Conservation (phyloP, 1,284 basidiomycete species). For the Cutaneotrichosporon dermatis region DNA sequence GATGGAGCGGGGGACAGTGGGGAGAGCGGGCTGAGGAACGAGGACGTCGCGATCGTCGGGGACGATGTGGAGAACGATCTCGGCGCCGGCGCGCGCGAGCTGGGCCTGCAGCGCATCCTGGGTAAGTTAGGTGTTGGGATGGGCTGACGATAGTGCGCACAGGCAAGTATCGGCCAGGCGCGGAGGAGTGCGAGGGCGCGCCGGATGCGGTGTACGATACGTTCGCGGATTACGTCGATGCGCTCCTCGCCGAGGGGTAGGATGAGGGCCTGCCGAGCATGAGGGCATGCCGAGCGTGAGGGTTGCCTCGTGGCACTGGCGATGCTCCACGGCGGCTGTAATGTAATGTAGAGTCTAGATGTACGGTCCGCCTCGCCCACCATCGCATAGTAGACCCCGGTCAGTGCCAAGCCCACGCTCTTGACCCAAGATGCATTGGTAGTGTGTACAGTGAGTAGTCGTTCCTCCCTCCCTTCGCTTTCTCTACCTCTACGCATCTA, state of each 20-base stretch:
- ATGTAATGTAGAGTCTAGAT: too few relatives aligned
- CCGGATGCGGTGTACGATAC: slow-evolving; percentile 57
- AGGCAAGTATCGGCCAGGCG: slow-evolving; percentile 37
- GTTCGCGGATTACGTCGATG: slow-evolving; percentile 58
- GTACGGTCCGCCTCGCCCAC: too few relatives aligned
- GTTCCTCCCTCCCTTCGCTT: background rate
- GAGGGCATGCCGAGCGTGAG: too few relatives aligned
- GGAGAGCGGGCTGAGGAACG: background rate
- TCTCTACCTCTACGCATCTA: background rate
- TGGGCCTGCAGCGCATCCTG: slow-evolving; percentile 61
- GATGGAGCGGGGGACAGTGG: background rate
- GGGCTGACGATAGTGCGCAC: slow-evolving; percentile 28
- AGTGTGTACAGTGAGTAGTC: background rate
- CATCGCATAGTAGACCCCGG: too few relatives aligned
- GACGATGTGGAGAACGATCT: slow-evolving; percentile 65
- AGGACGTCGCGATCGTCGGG: slow-evolving; percentile 58
- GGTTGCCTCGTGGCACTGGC: too few relatives aligned
- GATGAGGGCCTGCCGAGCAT: too few relatives aligned
- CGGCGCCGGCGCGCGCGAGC: slow-evolving; percentile 59
- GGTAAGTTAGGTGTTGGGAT: slow-evolving; percentile 46
- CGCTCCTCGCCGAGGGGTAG: slow-evolving; percentile 29
- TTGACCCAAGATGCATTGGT: slow-evolving; percentile 1
- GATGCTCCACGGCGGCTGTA: too few relatives aligned
- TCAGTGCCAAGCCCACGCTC: too few relatives aligned
- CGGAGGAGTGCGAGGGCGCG: slow-evolving; percentile 34